Percentiles rank a stretch among this genome's conserved stretches.
Evolutionary conservation across 2,329 filamentous ascomycete genomes (phyloP).

Genomic region (Aspergillus pseudoviridinutans): DNA sequence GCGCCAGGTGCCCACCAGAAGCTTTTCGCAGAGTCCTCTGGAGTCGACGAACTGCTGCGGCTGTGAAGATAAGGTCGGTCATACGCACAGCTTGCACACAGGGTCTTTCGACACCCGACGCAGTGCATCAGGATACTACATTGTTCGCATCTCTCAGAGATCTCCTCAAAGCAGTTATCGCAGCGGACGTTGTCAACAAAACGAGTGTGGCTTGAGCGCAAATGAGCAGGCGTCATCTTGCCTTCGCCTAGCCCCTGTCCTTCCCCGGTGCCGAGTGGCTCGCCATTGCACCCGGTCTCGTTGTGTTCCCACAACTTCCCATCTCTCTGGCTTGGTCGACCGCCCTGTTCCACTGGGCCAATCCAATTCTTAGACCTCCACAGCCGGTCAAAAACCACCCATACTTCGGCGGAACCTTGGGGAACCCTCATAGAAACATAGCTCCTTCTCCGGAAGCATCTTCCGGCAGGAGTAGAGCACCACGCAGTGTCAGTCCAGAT

Average conservation of each 20-base stretch:
- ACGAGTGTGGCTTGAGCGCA: constrained; percentile 49
- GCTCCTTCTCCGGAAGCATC: constrained; percentile 54
- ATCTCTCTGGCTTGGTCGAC: constrained; percentile 37
- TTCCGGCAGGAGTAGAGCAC: constrained; percentile 56
- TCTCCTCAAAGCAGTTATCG: constrained; percentile 50
- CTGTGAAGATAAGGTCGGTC: constrained; percentile 47
- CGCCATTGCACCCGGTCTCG: constrained; percentile 53
- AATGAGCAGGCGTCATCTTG: constrained; percentile 52
- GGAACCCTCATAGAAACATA: constrained; percentile 55
- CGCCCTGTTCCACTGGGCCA: constrained; percentile 37
- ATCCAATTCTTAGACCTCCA: constrained; percentile 59
- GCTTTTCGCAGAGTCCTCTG: constrained; percentile 26
- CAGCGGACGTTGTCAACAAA: constrained; percentile 54
- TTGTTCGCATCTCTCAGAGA: constrained; percentile 56
- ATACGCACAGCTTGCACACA: constrained; percentile 58
- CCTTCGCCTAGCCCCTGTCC: constrained; percentile 45
- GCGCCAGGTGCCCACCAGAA: constrained; percentile 60
- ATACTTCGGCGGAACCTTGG: constrained; percentile 54
- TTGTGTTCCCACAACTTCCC: constrained; percentile 55
- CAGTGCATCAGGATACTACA: constrained; percentile 61
- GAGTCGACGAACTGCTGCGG: constrained; percentile 9
- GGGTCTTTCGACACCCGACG: constrained; percentile 56
- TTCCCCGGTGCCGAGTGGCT: constrained; percentile 51
- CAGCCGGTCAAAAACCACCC: constrained; percentile 59
- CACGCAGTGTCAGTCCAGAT: constrained; percentile 61